Base-by-base conservation (phyloP, 2,329 filamentous ascomycete genomes). In the Verticillium nubilum region DNA sequence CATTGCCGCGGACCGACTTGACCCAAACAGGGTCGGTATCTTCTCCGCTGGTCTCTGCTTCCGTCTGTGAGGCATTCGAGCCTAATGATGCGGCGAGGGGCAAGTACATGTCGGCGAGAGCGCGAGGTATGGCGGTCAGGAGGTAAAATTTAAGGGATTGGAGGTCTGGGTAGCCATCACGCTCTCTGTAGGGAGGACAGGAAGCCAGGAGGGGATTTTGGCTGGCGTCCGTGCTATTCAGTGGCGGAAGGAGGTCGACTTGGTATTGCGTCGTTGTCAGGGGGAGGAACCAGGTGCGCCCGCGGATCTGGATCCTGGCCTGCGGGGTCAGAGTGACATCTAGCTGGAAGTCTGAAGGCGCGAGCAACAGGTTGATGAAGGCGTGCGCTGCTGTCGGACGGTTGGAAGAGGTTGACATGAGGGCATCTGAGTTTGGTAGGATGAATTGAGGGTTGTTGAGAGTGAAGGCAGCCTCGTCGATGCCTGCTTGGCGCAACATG, bases 111-210 rank as follows among this genome's bases (percentile, higher is more conserved):
- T 74, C 67, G 0, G 75, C 69, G 3, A 82, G 69, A 50, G 72
- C 71, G 52, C 75, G 78, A 26, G 73, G 66, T 7, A 76, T 71
- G 13, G 78, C 76, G 19, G 74, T 74, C 59, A 73, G 70, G 9
- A 84, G 64, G 67, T 83, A 83, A 62, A 76, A 74, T 13, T 73
- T 69, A 5, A 82, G 73, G 33, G 80, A 77, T 10, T 66, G 62
- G 17, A 79, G 68, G 62, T 74, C 74, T 0, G 77, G 74, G 62
- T 82, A 84, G 5, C 73, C 71, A 26, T 79, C 75, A 12, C 69
- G 67, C 56, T 75, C 75, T 10, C 69, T 67, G 57, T 75, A 75
- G 0, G 80, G 80, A 0, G 78, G 74, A 62, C 78, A 82, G 17
- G 70, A 61, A 4, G 62, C 58, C 2, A 73, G 69, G 1, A 84